Evolutionary conservation across 306 rosid genomes (phyloP).

Genomic region (Sicyos baderoa): DNA sequence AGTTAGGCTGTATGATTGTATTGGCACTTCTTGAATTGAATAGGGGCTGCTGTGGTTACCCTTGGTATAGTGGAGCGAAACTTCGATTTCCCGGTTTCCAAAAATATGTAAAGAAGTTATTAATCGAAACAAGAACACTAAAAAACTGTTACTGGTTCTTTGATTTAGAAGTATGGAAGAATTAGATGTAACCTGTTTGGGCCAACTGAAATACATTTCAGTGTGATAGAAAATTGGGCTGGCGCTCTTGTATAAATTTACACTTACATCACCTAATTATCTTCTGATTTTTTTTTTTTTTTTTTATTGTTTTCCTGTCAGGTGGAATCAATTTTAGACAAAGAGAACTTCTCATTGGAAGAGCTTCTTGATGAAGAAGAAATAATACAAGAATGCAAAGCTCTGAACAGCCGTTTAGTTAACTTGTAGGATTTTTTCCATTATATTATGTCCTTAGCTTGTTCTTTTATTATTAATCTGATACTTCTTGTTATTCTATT

Average conservation of each 20-base stretch:
- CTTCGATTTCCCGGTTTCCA: too few relatives aligned
- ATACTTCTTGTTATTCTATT: background rate
- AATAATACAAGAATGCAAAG: constrained; percentile 98
- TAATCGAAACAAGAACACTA: background rate
- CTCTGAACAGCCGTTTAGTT: constrained; percentile 90
- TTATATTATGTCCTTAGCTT: constrained; percentile 6
- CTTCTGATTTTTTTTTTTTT: background rate
- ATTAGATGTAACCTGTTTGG: constrained; percentile 1
- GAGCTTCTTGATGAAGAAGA: constrained; percentile 99
- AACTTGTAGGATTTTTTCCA: constrained; percentile 53
- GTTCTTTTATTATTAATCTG: background rate
- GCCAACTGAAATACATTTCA: background rate
- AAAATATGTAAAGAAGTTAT: too few relatives aligned
- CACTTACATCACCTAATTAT: background rate
- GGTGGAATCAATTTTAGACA: constrained; percentile 91
- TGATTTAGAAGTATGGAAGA: constrained; percentile 1
- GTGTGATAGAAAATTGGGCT: background rate
- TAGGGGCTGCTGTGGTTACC: too few relatives aligned
- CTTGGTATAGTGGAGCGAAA: too few relatives aligned
- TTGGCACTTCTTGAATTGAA: background rate
- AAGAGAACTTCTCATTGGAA: constrained; percentile 84
- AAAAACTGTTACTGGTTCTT: background rate
- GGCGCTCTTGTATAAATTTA: background rate
- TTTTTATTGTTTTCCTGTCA: constrained; percentile 23
- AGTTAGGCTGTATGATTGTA: background rate